Evolutionary conservation across 2,329 filamentous ascomycete genomes (phyloP), one percentile per base, ranked within the genome.

Genomic region (Colletotrichum eremochloae): DNA sequence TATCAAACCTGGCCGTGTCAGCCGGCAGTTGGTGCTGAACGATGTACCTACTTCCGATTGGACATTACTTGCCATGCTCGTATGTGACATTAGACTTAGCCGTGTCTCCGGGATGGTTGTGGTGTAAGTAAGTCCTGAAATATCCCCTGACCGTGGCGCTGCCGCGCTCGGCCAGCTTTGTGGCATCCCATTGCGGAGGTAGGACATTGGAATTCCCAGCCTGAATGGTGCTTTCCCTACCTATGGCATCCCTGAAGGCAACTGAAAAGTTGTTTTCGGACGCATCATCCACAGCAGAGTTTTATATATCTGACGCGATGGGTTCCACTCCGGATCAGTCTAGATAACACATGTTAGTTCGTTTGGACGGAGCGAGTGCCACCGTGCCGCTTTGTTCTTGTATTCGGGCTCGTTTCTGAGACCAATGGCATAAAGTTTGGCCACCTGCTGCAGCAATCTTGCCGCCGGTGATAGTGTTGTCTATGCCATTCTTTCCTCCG

Each of bases 31-130:
- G 11, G 46, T 31, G 24, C 3, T 12, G 1, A 20, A 9, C n/a
- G 18, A 2, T 1, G 15, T 9, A 36, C 5, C 57, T 24, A 62
- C 60, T 52, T 57, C 57, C 44, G 61, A 29, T 15, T 67, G 63
- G 20, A 66, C 12, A 60, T 86, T 83, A 11, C 73, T 80, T 0
- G 79, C 79, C 53, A 85, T 85, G 5, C 77, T 77, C 8, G 77
- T 78, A 63, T 87, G 85, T 63, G 81, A 83, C 83, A 87, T 87
- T 4, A 87, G 78, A 4, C 79, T 80, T 1, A 79, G 86, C 75
- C 36, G 79, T 80, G 5, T 83, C 83, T 0, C 83, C 84, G 1
- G 85, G 86, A 70, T 87, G 87, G 75, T 86, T 86, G 78, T 87
- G 86, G 56, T 84, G 84, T 50, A 81, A 82, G 70, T 85, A 86